Evolutionary conservation across 148 eudicot genomes (phyloP), one percentile per base, ranked within the genome.

Genomic region (Fagopyrum homotropicum): DNA sequence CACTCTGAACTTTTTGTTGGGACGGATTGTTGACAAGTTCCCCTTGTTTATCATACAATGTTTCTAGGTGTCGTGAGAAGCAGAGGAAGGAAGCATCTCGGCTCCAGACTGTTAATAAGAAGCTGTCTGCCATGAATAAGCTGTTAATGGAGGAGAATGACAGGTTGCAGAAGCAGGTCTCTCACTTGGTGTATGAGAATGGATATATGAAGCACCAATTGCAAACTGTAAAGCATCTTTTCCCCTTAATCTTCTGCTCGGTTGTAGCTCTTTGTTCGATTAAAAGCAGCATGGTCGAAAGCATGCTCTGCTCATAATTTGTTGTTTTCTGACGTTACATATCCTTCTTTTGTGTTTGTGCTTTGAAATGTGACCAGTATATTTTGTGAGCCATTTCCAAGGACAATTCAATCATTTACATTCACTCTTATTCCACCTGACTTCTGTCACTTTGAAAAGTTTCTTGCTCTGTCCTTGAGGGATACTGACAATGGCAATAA

Each of bases 91-190:
- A 86, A 81, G 76, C 91, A 46, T 82, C 88, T 75, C 85, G 88
- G 43, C 89, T 88, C 81, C 86, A 81, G 80, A 80, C 86, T 7
- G 89, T 84, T 3, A 88, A 86, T 60, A 78, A 85, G 74, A 86
- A 86, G 85, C 80, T 88, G 75, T 22, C 75, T 77, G 89, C 91
- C 48, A 88, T 88, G 89, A 88, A 88, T 77, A 86, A 88, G 81
- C 75, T 84, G 81, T 75, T 88, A 76, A 86, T 86, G 91, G 91
- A 86, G 71, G 89, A 86, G 71, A 88, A 88, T 79, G 91, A 88
- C 69, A 89, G 89, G 63, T 80, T 88, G 56, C 89, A 86, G 72
- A 88, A 88, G 75, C 91, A 88, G 77, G 91, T 88, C 74, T 84
- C 89, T 1, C 89, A 84, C 17, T 73, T 88, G 77, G 91, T 88